Evolutionary conservation across 1,284 basidiomycete genomes (phyloP).

Genomic region (Ceratobasidium sp.): DNA sequence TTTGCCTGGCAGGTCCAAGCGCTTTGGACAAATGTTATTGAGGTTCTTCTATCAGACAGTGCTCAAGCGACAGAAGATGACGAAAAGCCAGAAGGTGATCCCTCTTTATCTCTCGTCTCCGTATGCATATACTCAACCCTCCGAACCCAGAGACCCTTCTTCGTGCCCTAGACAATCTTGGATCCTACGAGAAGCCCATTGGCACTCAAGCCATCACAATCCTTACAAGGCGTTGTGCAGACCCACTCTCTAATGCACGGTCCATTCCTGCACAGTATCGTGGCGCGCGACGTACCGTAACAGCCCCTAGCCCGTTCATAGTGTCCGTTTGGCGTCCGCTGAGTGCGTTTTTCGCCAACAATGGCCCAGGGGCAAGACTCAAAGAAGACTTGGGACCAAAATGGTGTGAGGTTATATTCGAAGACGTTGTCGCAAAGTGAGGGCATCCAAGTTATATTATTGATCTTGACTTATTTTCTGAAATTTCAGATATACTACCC

Average conservation of each 20-base stretch:
- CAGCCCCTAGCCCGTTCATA: slow-evolving; percentile 89
- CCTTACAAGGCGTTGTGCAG: slow-evolving; percentile 82
- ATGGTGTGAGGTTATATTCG: slow-evolving; percentile 78
- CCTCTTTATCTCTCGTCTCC: background rate
- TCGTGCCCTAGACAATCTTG: slow-evolving; percentile 74
- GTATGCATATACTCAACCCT: slow-evolving; percentile 2
- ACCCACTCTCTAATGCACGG: slow-evolving; percentile 87
- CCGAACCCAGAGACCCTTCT: slow-evolving; percentile 15
- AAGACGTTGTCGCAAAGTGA: slow-evolving; percentile 78
- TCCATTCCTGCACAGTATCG: slow-evolving; percentile 91
- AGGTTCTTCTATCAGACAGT: slow-evolving; percentile 66
- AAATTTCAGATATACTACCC: slow-evolving; percentile 61
- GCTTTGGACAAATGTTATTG: slow-evolving; percentile 76
- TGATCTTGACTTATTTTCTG: background rate
- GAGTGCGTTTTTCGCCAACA: slow-evolving; percentile 79
- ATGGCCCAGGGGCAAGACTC: slow-evolving; percentile 71
- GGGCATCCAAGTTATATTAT: slow-evolving; percentile 52
- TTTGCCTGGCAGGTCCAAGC: slow-evolving; percentile 10
- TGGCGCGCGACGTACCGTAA: slow-evolving; percentile 63
- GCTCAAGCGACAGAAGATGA: slow-evolving; percentile 59
- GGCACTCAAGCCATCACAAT: slow-evolving; percentile 75
- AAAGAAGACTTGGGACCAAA: slow-evolving; percentile 67
- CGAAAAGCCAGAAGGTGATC: slow-evolving; percentile 68
- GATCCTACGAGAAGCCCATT: slow-evolving; percentile 50
- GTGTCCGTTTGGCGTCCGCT: slow-evolving; percentile 84